Conservation (phyloP, 1,139 yeast genomes). For the Taiozyma sp. region DNA sequence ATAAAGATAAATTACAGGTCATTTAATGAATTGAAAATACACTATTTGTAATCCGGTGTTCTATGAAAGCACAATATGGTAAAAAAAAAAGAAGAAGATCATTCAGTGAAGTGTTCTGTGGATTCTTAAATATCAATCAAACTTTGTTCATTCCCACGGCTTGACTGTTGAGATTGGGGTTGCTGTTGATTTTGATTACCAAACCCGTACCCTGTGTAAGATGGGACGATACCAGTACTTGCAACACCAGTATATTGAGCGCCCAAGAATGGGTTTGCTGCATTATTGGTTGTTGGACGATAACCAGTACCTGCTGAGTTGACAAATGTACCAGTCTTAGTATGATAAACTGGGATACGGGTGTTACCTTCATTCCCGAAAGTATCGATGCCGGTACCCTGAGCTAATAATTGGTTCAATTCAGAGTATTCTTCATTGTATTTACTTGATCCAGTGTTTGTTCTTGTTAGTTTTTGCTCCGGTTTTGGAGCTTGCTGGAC, state of each 20-base stretch:
- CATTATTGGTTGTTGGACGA: conserved; percentile 44
- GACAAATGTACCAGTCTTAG: conserved; percentile 73
- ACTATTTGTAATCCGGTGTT: neutral
- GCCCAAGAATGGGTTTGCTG: conserved; percentile 62
- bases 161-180: conserved; percentile 29
- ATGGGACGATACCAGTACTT: conserved; percentile 50
- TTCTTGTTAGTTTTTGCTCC: conserved; percentile 34
- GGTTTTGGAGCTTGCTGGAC: conserved; percentile 26
- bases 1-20: neutral
- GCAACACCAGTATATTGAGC: conserved; percentile 77
- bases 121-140: conserved; percentile 22
- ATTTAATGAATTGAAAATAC: neutral
- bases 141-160: conserved; percentile 19
- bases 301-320: conserved; percentile 88
- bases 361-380: conserved; percentile 91
- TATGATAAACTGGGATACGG: conserved; percentile 91
- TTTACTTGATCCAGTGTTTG: conserved; percentile 42
- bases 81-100: neutral
- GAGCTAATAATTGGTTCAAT: conserved; percentile 71
- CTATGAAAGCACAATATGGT: neutral
- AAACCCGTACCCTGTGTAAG: conserved; percentile 90
- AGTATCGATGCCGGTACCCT: conserved; percentile 92
- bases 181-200: conserved; percentile 57
- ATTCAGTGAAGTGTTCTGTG: neutral
- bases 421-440: conserved; percentile 59